Conservation (phyloP, 1,284 basidiomycete species). For the Sporisorium sorghi region DNA sequence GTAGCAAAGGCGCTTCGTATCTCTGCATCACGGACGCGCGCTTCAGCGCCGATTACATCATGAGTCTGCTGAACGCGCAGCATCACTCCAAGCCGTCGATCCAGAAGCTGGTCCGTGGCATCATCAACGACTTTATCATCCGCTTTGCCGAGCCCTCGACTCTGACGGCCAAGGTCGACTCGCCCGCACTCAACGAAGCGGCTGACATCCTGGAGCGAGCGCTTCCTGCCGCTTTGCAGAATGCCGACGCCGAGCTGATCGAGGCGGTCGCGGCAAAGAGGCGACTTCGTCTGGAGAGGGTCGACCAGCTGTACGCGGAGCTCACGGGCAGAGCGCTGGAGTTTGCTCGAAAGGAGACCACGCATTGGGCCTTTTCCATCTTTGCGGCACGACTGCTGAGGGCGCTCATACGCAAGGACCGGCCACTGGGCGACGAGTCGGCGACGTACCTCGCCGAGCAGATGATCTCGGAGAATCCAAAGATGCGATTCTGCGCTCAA, state of each 20-base stretch:
- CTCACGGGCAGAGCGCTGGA: constrained; percentile 78
- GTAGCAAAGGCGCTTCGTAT: constrained; percentile 76
- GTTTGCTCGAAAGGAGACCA: constrained; percentile 77
- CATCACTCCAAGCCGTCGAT: constrained; percentile 92
- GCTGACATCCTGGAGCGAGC: constrained; percentile 30
- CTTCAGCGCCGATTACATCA: constrained; percentile 77
- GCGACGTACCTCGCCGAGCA: constrained; percentile 71
- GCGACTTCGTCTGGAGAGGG: constrained; percentile 59
- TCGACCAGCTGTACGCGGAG: constrained; percentile 67
- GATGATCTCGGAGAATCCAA: constrained; percentile 79
- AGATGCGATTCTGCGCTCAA: constrained; percentile 80
- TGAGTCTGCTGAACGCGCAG: constrained; percentile 83
- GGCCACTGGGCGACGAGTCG: constrained; percentile 76
- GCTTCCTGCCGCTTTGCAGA: constrained; percentile 20
- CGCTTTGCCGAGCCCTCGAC: constrained; percentile 68
- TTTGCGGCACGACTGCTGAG: constrained; percentile 81
- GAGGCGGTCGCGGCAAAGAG: constrained; percentile 65
- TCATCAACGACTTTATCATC: constrained; percentile 76
- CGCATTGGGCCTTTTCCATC: constrained; percentile 92
- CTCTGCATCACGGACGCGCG: constrained; percentile 75
- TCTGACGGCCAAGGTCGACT: constrained; percentile 45
- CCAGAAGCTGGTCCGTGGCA: constrained; percentile 82
- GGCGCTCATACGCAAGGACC: constrained; percentile 81
- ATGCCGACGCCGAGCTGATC: constrained; percentile 60
- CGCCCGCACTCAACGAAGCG: constrained; percentile 39